Percentiles rank a stretch among this genome's conserved stretches.
These are phyloP conservation scores for Penicillium coffeae DNA, from an alignment of 495 filamentous ascomycete species.

Conservation along the genomic window DNA sequence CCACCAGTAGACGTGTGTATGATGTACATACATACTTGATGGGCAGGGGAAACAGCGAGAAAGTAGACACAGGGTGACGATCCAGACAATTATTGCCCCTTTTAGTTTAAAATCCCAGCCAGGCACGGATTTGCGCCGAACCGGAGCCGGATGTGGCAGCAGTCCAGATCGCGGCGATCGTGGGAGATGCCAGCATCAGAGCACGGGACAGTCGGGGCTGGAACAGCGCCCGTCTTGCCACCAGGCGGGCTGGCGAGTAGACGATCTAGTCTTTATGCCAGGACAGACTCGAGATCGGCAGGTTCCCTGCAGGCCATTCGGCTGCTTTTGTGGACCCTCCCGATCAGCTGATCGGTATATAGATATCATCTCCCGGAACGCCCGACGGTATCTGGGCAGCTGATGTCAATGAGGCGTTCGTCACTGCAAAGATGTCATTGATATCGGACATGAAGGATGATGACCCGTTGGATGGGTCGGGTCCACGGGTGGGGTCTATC, in stretches of 20 bases:
- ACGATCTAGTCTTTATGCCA: neutral
- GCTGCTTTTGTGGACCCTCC: too few relatives aligned
- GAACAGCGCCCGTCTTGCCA: neutral
- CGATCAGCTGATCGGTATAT: neutral
- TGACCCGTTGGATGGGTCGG: neutral
- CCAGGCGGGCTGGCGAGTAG: neutral
- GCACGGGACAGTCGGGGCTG: neutral
- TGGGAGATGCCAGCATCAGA: neutral
- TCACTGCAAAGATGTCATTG: neutral
- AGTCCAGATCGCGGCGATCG: neutral
- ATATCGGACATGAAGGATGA: neutral
- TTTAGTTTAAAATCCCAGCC: neutral
- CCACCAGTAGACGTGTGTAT: too few relatives aligned
- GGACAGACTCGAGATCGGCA: neutral
- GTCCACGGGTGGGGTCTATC: neutral
- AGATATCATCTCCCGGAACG: neutral
- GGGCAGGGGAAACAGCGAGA: too few relatives aligned
- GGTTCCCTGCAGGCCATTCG: neutral
- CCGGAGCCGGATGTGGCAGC: neutral
- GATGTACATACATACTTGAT: too few relatives aligned
- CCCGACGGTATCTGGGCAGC: neutral
- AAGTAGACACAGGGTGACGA: too few relatives aligned
- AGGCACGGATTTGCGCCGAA: neutral
- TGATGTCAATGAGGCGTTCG: neutral
- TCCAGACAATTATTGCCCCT: neutral